Evolutionary conservation across 306 rosid genomes (phyloP).

Genomic region (Casuarina glauca): DNA sequence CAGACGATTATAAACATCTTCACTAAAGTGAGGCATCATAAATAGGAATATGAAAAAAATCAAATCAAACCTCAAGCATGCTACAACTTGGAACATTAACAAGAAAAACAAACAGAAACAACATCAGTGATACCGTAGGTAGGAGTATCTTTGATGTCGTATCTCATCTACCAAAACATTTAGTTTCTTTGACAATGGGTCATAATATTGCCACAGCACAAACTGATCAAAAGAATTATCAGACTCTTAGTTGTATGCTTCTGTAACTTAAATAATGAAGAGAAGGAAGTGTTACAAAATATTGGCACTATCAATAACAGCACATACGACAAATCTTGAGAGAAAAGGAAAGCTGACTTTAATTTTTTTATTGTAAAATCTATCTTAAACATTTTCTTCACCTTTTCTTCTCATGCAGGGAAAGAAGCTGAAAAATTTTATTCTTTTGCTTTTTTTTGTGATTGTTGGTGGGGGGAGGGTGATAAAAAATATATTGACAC

Average conservation of each 20-base stretch:
- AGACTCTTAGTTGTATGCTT: constrained; percentile 55
- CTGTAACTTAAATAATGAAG: background rate
- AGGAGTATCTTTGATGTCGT: constrained; percentile 84
- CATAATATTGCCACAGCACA: constrained; percentile 74
- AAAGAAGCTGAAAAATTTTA: too few species aligned
- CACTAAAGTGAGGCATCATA: background rate
- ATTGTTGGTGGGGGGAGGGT: too few species aligned
- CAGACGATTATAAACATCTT: background rate
- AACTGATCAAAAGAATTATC: constrained; percentile 42
- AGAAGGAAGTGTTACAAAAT: too few species aligned
- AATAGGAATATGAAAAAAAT: too few species aligned
- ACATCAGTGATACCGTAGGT: constrained; percentile 62
- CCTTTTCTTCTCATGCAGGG: too few species aligned
- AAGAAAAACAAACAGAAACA: background rate
- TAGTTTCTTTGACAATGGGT: constrained; percentile 67
- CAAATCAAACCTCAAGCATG: background rate
- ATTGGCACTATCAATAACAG: too few species aligned
- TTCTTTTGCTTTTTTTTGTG: too few species aligned
- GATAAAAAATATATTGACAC: too few species aligned
- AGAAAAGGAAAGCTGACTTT: too few species aligned
- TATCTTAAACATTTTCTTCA: too few species aligned
- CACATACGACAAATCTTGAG: too few species aligned
- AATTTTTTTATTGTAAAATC: too few species aligned
- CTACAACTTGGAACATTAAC: background rate
- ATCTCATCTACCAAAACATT: constrained; percentile 89